A percentile compares a stretch with the other conserved stretches of the same genome.
These are phyloP conservation scores for Pilatotrama ljubarskyi DNA, from an alignment of 768 basidiomycete genomes.

Conservation along the genomic window DNA sequence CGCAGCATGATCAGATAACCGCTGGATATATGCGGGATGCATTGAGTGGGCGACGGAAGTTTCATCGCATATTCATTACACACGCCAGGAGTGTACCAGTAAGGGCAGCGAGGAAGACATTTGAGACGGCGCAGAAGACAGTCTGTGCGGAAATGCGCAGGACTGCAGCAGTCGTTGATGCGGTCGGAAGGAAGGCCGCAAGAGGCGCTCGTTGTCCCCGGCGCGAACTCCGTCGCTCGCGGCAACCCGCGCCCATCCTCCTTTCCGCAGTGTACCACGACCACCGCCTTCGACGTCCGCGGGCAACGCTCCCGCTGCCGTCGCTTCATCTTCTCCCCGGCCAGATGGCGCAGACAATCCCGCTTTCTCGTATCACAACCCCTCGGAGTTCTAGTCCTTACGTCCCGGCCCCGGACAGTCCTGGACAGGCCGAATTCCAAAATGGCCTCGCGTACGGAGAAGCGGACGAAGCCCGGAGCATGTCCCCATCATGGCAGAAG, in stretches of 20 bases:
- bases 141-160: no score
- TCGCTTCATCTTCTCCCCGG: not conserved
- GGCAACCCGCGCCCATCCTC: not conserved
- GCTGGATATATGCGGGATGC: not conserved
- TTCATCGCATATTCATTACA: not conserved
- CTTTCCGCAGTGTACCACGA: not conserved
- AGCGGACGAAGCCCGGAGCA: slow-evolving; percentile 18
- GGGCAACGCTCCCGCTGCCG: not conserved
- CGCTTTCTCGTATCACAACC: slow-evolving; percentile 8
- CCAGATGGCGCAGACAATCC: slow-evolving; percentile 17
- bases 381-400: slow-evolving; percentile 4
- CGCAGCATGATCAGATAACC: not conserved
- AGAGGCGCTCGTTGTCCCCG: not conserved
- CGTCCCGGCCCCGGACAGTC: slow-evolving; percentile 6
- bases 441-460: slow-evolving; percentile 19
- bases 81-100: not conserved
- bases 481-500: slow-evolving; percentile 57
- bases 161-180: no score
- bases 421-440: slow-evolving; percentile 8
- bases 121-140: no score
- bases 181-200: not conserved
- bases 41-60: not conserved
- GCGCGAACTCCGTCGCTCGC: not conserved
- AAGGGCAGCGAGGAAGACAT: not conserved
- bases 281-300: slow-evolving; percentile 6